Base-by-base conservation (phyloP, 768 basidiomycete genomes). In the Boletus sp. region DNA sequence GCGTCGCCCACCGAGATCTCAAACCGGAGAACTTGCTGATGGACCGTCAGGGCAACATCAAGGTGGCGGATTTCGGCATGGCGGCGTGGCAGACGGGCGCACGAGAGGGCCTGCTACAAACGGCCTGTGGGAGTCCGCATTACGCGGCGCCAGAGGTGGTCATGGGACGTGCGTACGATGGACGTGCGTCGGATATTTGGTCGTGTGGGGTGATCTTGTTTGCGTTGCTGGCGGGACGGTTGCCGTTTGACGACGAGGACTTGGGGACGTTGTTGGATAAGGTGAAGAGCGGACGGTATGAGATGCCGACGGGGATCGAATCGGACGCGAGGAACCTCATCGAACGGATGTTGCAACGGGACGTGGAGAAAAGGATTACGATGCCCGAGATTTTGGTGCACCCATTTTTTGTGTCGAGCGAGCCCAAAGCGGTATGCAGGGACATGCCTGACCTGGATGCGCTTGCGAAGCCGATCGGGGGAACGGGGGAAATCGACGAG, bases 41-140 rank as follows among this genome's bases (percentile, higher is more conserved):
- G 46, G 90, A 93, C 74, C 76, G 80, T 37, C 75, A 90, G 63
- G 82, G 80, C 58, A 93, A 93, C 61, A 86, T 98, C 81, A 98
- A 96, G 68, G 85, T 98, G 33, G 93, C 91, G 2, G 95, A 98
- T 72, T 95, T 97, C 67, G 94, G 95, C n/a, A 94, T 97, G 90
- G 93, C 94, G 4, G 89, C 90, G 33, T 94, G 90, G 87, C 90
- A 93, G 71, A 78, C 74, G 25, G 81, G 82, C 56, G 77, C 79
- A 47, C 77, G 73, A 13, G 76, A 79, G 38, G 73, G 77, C 15
- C 68, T 85, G 68, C 78, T 97, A 47, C 80, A 81, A 63, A 97
- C 94, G 0, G 88, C 89, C 23, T 97, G 95, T 61, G 95, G 95
- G 30, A 93, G 90, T 61, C 94, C 94, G 51, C 95, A 97, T 69